phyloP scores from a whole-genome alignment of 371 early-diverging fungal genomes.

The Mortierella sp. region DNA sequence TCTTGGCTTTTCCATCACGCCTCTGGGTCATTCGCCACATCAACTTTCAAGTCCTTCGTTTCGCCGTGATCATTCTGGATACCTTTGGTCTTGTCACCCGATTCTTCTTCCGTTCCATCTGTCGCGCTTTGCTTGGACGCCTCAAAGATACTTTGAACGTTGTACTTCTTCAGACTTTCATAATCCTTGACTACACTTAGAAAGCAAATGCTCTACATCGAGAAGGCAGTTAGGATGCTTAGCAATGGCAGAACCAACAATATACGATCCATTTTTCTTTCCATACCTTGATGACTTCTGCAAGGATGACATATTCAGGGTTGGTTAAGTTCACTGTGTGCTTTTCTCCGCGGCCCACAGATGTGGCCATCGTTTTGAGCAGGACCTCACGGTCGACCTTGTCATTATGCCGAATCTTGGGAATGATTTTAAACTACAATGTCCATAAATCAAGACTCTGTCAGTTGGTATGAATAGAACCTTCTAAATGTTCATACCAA shows the following conservation, averaged over 20 bases:
- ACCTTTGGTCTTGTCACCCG: background rate
- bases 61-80: background rate
- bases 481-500: background rate
- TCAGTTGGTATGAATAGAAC: background rate
- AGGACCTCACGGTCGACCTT: slow-evolving; percentile 67
- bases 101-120: background rate
- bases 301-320: slow-evolving; percentile 71
- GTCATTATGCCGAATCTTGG: slow-evolving; percentile 71
- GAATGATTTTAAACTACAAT: slow-evolving; percentile 79
- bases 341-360: slow-evolving; percentile 58
- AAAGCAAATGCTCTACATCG: slow-evolving; percentile 71
- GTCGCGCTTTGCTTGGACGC: slow-evolving; percentile 4
- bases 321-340: slow-evolving; percentile 74
- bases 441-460: background rate
- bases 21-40: too few relatives aligned
- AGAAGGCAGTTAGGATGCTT: too few relatives aligned
- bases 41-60: background rate
- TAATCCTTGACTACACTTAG: slow-evolving; percentile 77
- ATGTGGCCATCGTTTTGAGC: slow-evolving; percentile 62
- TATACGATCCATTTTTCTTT: background rate
- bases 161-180: slow-evolving; percentile 71
- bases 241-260: background rate
- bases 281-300: slow-evolving; percentile 76
- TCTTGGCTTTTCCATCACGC: too few relatives aligned
- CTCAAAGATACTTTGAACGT: slow-evolving; percentile 69